Base-by-base conservation (phyloP, 164 flowering plant species). In the Taxillus chinensis region DNA sequence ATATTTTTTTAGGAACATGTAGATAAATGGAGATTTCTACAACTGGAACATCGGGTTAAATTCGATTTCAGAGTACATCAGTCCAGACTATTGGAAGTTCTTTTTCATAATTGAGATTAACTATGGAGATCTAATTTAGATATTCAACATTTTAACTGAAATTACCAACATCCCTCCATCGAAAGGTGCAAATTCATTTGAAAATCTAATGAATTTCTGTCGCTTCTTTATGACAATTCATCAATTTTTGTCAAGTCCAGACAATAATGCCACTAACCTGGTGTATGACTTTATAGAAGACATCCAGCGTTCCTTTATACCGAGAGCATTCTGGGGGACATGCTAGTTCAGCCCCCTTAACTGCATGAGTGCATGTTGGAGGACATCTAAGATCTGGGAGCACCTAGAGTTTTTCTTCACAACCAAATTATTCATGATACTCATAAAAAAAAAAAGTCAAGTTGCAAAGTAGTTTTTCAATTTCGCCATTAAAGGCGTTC, bases 291-390 rank as follows among this genome's bases (percentile, higher is more conserved):
- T 16, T 55, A 38, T 15, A 55, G 27, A 55, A 55, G 58, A 55
- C 58, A 55, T 55, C 58, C 58, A 55, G 4, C 8, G 58, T 55
- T 17, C 58, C 58, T 17, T 55, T 55, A 11, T 55, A 55, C 8
- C 16, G 40, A 16, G 51, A 48, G 58, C 58, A 55, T 17, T 55
- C 58, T 17, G 58, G 58, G 3, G 58, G 58, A 38, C 58, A 55
- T n/a, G 16, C 11, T 17, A 13, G 9, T 7, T 17, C 58, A 17
- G 58, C 11, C 3, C 37, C 58, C 8, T 4, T 27, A 38, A 11
- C 40, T 38, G 58, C 58, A 17, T 11, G 58, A 55, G 58, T 55
- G 58, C 58, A 55, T 8, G 58, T 7, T 11, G 27, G 38, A 10
- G 58, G 16, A 38, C 12, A 55, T 55, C 58, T 55, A 8, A 55